These are phyloP conservation scores for Arabidopsis lyrata DNA, from an alignment of 441 rosid species.

Conservation along the genomic window DNA sequence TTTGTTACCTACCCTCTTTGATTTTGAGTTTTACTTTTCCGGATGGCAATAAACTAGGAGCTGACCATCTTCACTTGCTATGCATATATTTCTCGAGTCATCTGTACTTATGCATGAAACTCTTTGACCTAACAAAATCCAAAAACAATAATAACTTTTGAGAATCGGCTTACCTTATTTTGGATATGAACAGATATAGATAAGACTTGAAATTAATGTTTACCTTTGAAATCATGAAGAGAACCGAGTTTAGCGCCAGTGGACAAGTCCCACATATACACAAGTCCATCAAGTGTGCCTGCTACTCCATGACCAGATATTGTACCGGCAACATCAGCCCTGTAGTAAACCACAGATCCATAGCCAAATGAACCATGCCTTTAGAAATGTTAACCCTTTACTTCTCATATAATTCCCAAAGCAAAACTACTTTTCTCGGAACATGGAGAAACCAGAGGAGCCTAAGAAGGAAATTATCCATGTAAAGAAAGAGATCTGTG, in stretches of 20 bases:
- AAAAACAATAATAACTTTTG: neutral
- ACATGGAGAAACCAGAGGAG: neutral
- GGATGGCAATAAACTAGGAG: conserved; percentile 60
- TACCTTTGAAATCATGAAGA: conserved; percentile 84
- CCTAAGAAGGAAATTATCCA: neutral
- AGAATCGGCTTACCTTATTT: neutral
- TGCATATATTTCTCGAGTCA: conserved; percentile 61
- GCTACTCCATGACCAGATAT: conserved; percentile 70
- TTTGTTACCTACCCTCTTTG: neutral
- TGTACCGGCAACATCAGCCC: conserved; percentile 62
- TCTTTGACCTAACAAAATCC: conserved; percentile 55
- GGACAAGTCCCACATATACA: conserved; percentile 74
- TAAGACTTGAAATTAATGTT: conserved; percentile 3
- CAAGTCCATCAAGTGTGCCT: conserved; percentile 77
- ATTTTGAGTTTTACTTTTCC: conserved; percentile 22
- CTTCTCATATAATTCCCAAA: conserved; percentile 3
- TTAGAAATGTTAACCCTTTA: conserved; percentile 5
- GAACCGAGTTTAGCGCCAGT: conserved; percentile 68
- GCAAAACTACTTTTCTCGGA: conserved; percentile 7
- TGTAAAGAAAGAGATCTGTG: conserved; percentile 18
- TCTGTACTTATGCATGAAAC: conserved; percentile 76
- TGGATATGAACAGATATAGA: neutral
- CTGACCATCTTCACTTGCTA: conserved; percentile 69
- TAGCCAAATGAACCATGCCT: neutral
- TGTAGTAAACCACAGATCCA: conserved; percentile 48